phyloP scores from a whole-genome alignment of 2,329 filamentous ascomycete species.

The Chrysoporthe deuterocubensis region DNA sequence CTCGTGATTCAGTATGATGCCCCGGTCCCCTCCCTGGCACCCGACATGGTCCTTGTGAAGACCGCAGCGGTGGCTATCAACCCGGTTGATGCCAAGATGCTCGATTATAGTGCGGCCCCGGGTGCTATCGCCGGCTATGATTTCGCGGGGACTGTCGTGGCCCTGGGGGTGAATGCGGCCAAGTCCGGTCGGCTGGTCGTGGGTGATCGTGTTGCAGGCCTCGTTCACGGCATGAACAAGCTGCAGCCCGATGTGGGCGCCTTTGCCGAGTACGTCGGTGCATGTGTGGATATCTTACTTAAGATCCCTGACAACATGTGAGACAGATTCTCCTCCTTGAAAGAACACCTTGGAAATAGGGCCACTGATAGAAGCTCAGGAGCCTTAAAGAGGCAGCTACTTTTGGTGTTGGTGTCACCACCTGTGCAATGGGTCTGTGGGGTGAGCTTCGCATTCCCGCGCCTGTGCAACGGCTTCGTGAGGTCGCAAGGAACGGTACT shows the following conservation, averaged over 20 bases:
- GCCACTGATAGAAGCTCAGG: background rate
- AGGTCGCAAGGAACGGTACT: conserved; percentile 14
- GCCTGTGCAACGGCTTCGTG: background rate
- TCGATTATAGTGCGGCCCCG: conserved; percentile 32
- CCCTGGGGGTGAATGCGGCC: conserved; percentile 30
- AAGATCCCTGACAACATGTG: conserved; percentile 8
- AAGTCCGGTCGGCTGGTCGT: background rate
- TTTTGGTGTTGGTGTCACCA: background rate
- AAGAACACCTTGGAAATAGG: background rate
- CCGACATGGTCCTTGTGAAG: conserved; percentile 30
- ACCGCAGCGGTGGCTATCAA: conserved; percentile 41
- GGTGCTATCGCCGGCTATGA: conserved; percentile 40
- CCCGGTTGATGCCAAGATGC: conserved; percentile 40
- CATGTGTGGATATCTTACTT: background rate
- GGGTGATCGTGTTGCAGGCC: conserved; percentile 1
- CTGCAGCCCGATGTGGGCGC: conserved; percentile 6
- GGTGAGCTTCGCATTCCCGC: conserved; percentile 31
- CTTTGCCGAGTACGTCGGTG: conserved; percentile 8
- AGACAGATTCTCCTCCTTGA: background rate
- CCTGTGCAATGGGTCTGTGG: conserved; percentile 32
- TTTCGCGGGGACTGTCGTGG: conserved; percentile 39
- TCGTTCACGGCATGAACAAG: conserved; percentile 9
- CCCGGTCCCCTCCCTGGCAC: conserved; percentile 5
- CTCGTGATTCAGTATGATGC: background rate
- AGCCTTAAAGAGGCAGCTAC: background rate